Percentiles rank a stretch among this genome's conserved stretches.
These are phyloP conservation scores for Pythium apleroticum DNA, from an alignment of 352 stramenopile genomes.

Conservation along the genomic window DNA sequence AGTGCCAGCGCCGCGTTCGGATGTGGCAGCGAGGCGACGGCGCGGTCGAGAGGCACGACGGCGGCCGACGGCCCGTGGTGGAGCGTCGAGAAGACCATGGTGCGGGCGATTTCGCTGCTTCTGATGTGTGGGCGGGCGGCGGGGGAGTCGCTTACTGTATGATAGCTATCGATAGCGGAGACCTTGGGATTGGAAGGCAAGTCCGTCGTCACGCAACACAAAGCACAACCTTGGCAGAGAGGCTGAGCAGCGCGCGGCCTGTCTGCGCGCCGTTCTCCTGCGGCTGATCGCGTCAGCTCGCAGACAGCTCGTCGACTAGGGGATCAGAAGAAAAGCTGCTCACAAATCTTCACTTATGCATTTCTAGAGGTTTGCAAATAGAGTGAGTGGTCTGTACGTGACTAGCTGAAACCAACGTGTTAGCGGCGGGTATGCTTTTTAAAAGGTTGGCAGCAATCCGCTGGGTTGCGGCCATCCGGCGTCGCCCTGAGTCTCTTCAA, in stretches of 20 bases:
- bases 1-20: background rate
- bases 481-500: background rate
- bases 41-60: slow-evolving; percentile 1
- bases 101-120: background rate
- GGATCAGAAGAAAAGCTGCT: background rate
- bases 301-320: background rate
- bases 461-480: background rate
- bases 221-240: background rate
- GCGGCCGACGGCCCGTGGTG: background rate
- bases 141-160: no score
- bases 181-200: background rate
- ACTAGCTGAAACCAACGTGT: background rate
- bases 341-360: background rate
- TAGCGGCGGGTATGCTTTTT: background rate
- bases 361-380: background rate
- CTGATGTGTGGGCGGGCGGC: background rate
- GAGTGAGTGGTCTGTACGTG: background rate
- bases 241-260: background rate
- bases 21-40: slow-evolving; percentile 3
- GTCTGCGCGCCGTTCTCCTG: background rate
- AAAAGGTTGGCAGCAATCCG: background rate
- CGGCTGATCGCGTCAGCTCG: background rate
- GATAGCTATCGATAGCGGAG: no score
- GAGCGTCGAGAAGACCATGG: slow-evolving; percentile 7
- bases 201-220: background rate